Evolutionary conservation across 371 early-diverging fungal species (phyloP), one percentile per base, ranked within the genome.

Genomic region (Saksenaea vasiformis): DNA sequence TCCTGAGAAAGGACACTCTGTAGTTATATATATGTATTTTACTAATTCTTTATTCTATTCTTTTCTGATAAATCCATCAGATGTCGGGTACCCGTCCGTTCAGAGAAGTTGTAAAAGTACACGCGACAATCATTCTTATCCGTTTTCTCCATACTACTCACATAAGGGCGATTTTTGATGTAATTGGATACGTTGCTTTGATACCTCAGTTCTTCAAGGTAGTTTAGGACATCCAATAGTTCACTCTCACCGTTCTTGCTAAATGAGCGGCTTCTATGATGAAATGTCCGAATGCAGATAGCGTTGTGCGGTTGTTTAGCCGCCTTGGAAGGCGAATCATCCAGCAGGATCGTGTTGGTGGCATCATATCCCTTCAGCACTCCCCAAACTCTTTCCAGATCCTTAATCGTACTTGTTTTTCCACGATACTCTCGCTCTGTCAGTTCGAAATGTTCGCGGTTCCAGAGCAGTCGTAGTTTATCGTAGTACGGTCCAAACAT

Each of bases 261-360:
- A 13, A 70, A 78, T 14, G 56, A 15, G 1, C 47, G 51, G 10
- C 61, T 38, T 19, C 41, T 51, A 27, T 74, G 75, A 31, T 62
- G 55, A 58, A 74, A 74, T 58, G 62, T 67, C 9, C 24, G 53
- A 11, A 72, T 64, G 28, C 82, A 84, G 41, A 91, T 58, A 1
- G 81, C 78, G 61, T 91, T 91, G 38, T 81, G 78, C 10, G 85
- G 88, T 56, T 92, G 91, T 56, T 84, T 53, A 5, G 72, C 75
- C 0, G 86, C 73, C 70, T 92, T 92, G 54, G 67, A 64, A 3
- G 72, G 70, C 8, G 90, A 88, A 73, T 92, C 92, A 56, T 92
- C 92, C 5, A 92, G 65, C 24, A 92, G 59, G 2, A 91, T 72
- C 0, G 87, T 91, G 61, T 90, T 91, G 5, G 85, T 83, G 24